Conservation (phyloP, 495 filamentous ascomycete species). For the Penicillium mononematosum region DNA sequence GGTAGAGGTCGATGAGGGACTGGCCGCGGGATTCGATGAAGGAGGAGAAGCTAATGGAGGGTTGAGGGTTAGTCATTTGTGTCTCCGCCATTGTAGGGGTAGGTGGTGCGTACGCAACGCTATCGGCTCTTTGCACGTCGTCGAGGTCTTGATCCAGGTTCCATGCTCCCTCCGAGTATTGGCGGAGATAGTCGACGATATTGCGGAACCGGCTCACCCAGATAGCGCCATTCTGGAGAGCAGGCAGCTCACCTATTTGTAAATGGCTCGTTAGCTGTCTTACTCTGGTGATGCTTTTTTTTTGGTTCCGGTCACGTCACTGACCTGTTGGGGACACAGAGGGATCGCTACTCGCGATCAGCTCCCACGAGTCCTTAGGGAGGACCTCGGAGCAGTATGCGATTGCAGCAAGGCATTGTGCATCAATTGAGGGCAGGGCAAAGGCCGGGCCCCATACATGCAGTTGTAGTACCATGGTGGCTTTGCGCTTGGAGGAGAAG, state of each 20-base stretch:
- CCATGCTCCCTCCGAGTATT: constrained; percentile 52
- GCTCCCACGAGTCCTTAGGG: constrained; percentile 62
- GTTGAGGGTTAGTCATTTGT: not conserved
- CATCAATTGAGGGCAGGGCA: constrained; percentile 80
- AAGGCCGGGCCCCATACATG: constrained; percentile 93
- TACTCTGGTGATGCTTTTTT: not conserved
- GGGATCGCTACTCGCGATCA: constrained; percentile 74
- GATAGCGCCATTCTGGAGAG: constrained; percentile 59
- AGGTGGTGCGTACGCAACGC: constrained; percentile 47
- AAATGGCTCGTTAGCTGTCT: constrained; percentile 8
- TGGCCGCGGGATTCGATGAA: constrained; percentile 64
- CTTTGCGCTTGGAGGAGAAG: constrained; percentile 22
- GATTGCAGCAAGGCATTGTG: constrained; percentile 79
- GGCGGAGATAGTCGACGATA: constrained; percentile 68
- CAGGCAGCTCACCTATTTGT: constrained; percentile 67
- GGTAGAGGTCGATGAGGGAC: constrained; percentile 71
- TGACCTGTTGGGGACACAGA: constrained; percentile 73
- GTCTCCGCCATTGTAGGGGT: not conserved
- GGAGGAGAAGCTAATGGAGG: constrained; percentile 49
- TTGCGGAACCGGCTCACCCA: constrained; percentile 71
- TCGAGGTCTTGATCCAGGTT: constrained; percentile 53
- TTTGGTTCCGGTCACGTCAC: constrained; percentile 34
- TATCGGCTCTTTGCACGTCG: constrained; percentile 50
- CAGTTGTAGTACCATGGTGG: constrained; percentile 67
- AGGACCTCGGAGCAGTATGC: constrained; percentile 64